Percentiles rank a stretch among this genome's conserved stretches.
These are phyloP conservation scores for Xylariales sp. DNA, from an alignment of 2,329 filamentous ascomycete species.

Conservation along the genomic window DNA sequence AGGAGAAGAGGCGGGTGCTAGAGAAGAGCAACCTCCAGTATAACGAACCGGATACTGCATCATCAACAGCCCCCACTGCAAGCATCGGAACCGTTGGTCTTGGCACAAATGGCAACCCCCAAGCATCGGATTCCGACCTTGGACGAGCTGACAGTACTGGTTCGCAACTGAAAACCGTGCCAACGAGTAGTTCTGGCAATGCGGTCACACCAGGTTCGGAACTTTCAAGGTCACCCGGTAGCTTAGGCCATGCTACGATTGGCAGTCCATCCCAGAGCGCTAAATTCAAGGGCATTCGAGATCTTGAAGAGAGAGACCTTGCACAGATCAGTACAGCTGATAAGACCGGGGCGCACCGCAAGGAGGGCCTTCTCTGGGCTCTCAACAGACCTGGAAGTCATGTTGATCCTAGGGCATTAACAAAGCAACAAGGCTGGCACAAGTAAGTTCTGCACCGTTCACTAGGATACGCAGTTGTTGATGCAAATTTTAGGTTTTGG, in stretches of 20 bases:
- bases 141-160: conserved; percentile 70
- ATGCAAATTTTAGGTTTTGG: conserved; percentile 69
- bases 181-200: conserved; percentile 37
- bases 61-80: conserved; percentile 30
- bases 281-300: conserved; percentile 87
- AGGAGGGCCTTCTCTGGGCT: conserved; percentile 94
- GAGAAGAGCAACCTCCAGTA: conserved; percentile 82
- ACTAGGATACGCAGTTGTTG: too few species aligned
- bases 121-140: conserved; percentile 63
- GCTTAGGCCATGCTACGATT: conserved; percentile 38
- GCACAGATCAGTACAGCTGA: conserved; percentile 47
- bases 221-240: conserved; percentile 54
- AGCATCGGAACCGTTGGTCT: conserved; percentile 23
- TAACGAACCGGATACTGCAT: conserved; percentile 61
- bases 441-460: conserved; percentile 61
- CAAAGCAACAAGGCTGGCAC: conserved; percentile 98
- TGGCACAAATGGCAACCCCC: conserved; percentile 41
- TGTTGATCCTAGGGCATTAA: conserved; percentile 89
- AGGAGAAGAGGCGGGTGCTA: conserved; percentile 85
- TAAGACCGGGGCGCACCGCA: conserved; percentile 65
- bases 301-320: conserved; percentile 81
- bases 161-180: conserved; percentile 56
- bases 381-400: conserved; percentile 89
- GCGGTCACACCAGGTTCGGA: conserved; percentile 31
- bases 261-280: conserved; percentile 46